These are phyloP conservation scores for Kwoniella pini DNA, from an alignment of 768 basidiomycete species.

Conservation along the genomic window DNA sequence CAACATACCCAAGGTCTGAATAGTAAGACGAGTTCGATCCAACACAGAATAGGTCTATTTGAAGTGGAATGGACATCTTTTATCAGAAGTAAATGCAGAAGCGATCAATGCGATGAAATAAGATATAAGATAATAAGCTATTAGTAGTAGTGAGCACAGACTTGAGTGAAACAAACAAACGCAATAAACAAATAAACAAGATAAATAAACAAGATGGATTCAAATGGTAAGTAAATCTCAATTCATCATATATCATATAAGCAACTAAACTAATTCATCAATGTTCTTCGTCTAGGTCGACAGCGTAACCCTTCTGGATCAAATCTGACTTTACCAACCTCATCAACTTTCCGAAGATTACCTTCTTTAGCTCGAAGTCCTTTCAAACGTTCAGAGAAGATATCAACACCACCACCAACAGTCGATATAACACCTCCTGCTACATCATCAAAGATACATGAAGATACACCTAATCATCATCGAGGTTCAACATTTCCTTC, in stretches of 20 bases:
- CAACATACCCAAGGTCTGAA: too few relatives aligned
- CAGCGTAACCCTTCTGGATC: conserved; percentile 24
- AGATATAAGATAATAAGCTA: too few relatives aligned
- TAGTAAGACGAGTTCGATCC: too few relatives aligned
- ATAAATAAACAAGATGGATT: conserved; percentile 17
- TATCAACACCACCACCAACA: conserved; percentile 13
- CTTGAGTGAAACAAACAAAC: not conserved
- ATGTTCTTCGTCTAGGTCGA: too few relatives aligned
- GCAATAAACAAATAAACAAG: not conserved
- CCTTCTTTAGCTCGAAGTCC: conserved; percentile 28
- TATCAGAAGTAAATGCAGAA: not conserved
- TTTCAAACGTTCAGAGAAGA: conserved; percentile 28
- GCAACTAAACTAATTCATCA: too few relatives aligned
- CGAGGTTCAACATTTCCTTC: conserved; percentile 27
- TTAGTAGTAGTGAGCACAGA: conserved; percentile 13
- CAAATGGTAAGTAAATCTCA: conserved; percentile 17
- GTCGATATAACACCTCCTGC: conserved; percentile 6
- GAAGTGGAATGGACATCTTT: not conserved
- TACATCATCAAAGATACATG: not conserved
- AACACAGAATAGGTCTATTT: too few relatives aligned
- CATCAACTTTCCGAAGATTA: conserved; percentile 31
- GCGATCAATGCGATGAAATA: not conserved
- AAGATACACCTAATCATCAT: conserved; percentile 9
- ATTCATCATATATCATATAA: not conserved
- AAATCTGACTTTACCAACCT: conserved; percentile 14